Percentiles rank a stretch among this genome's conserved stretches.
Conservation (phyloP, 2,329 filamentous ascomycete genomes). For the Phaeophleospora eucalypticola region DNA sequence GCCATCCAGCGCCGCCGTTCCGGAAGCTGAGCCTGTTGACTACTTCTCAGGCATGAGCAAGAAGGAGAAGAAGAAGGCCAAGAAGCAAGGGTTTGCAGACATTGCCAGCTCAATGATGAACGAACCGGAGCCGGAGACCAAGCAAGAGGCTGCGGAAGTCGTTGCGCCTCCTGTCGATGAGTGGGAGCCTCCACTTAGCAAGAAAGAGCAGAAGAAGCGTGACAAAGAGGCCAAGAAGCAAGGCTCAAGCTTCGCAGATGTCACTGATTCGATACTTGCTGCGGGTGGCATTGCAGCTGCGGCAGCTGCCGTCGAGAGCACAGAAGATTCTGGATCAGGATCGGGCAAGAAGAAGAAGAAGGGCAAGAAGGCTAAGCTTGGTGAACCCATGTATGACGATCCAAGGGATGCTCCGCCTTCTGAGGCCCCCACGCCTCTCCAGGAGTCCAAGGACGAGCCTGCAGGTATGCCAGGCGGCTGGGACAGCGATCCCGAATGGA, state of each 20-base stretch:
- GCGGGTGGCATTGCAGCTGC: constrained; percentile 26
- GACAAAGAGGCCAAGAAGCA: constrained; percentile 41
- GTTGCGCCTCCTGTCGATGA: constrained; percentile 7
- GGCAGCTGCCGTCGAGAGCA: constrained; percentile 16
- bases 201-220: constrained; percentile 37
- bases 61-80: constrained; percentile 48
- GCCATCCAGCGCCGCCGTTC: neutral
- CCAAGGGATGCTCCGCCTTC: constrained; percentile 25
- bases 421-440: neutral
- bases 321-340: constrained; percentile 20
- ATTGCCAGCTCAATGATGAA: constrained; percentile 2
- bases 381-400: constrained; percentile 33
- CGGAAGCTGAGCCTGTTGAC: constrained; percentile 7
- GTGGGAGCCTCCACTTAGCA: constrained; percentile 32
- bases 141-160: neutral
- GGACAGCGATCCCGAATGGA: constrained; percentile 20
- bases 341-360: constrained; percentile 32
- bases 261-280: constrained; percentile 27
- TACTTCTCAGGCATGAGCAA: constrained; percentile 39
- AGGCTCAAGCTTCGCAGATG: constrained; percentile 25
- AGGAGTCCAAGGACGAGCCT: constrained; percentile 2
- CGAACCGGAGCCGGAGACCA: neutral
- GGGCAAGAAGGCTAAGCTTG: constrained; percentile 37
- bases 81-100: constrained; percentile 23
- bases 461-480: constrained; percentile 28